Evolutionary conservation across 2,329 filamentous ascomycete species (phyloP), one percentile per base, ranked within the genome.

Genomic region (Diaporthe aspalathi): DNA sequence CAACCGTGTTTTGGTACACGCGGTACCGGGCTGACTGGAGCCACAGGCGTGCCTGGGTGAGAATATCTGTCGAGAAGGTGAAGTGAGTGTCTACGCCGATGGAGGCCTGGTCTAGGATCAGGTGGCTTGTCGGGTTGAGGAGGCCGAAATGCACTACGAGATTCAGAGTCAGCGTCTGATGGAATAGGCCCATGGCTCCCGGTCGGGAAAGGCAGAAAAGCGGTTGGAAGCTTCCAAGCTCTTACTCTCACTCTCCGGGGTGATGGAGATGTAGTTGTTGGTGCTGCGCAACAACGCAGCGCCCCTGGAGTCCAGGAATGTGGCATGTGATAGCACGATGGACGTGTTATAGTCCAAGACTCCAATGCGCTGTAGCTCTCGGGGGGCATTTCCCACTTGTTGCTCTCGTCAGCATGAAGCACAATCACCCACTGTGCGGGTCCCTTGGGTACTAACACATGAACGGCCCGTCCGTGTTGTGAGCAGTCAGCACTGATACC

Each of bases 21-120:
- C 76, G 75, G 22, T 80, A 79, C 3, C 87, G 81, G 0, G 79
- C 80, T 4, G 76, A 78, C 75, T 89, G 87, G 1, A 89, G 80
- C 87, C 86, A 90, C 11, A 89, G 74, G 1, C 87, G 83, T 1
- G 87, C 85, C 74, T 90, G 87, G 0, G 82, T 84, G 29, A 87
- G 74, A 40, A 87, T 82, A 62, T 89, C 86, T 4, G 82, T 80
- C 0, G 83, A 85, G 76, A 83, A 89, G 9, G 85, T 85, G 71
- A 86, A 85, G 74, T 88, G 84, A 0, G 86, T 89, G 74, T 90
- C 87, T 9, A 89, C 80, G 2, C 88, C 87, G 0, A 90, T 80
- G 1, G 86, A 78, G 1, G 82, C 83, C 73, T 89, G 86, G 74
- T 90, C 87, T 27, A 82, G 82, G 29, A 85, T 80, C 9, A 81